phyloP scores from a whole-genome alignment of 768 basidiomycete genomes.

The Lactarius vividus region DNA sequence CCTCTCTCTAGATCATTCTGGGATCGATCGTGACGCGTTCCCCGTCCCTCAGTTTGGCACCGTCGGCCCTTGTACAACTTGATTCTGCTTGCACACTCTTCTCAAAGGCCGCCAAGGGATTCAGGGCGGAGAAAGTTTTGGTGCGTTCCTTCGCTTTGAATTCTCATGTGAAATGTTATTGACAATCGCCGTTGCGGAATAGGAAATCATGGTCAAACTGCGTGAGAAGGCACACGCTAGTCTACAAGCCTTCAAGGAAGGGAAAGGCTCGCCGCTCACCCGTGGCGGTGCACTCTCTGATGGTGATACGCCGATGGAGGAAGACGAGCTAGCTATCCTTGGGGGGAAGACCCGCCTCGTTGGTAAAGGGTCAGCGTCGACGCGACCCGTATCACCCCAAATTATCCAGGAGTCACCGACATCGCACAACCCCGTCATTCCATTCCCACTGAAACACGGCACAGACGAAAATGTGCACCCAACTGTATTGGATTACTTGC shows the following conservation, averaged over 20 bases:
- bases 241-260: constrained; percentile 60
- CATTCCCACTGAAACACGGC: constrained; percentile 57
- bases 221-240: constrained; percentile 65
- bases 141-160: constrained; percentile 38
- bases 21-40: constrained; percentile 76
- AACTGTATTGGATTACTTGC: constrained; percentile 65
- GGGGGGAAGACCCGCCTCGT: constrained; percentile 65
- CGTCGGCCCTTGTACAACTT: constrained; percentile 68
- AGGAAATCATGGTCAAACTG: constrained; percentile 64
- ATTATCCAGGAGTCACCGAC: constrained; percentile 61
- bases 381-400: constrained; percentile 33
- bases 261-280: constrained; percentile 45
- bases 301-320: constrained; percentile 49
- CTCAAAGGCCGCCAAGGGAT: constrained; percentile 63
- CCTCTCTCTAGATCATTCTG: constrained; percentile 52
- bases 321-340: constrained; percentile 57
- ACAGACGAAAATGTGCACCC: constrained; percentile 54
- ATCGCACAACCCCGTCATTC: constrained; percentile 70
- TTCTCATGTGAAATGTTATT: not conserved
- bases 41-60: constrained; percentile 75
- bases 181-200: not conserved
- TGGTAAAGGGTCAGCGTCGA: constrained; percentile 52
- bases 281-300: constrained; percentile 39
- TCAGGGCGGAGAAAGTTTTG: constrained; percentile 62
- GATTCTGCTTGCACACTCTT: constrained; percentile 76